These are phyloP conservation scores for Botryosphaeria agaves DNA, from an alignment of 2,329 filamentous ascomycete genomes.

Conservation along the genomic window DNA sequence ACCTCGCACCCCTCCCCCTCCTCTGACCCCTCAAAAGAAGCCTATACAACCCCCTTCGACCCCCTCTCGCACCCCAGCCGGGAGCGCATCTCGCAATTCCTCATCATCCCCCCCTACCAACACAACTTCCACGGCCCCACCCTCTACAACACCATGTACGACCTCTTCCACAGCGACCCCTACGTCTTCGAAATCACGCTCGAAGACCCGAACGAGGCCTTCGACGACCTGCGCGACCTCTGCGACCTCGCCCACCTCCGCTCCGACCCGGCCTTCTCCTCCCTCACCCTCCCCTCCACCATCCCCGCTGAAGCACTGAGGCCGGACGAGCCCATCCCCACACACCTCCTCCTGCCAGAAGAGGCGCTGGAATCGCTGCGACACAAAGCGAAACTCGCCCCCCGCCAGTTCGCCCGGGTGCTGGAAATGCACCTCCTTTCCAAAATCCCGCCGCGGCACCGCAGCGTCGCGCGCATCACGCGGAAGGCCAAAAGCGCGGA, in stretches of 20 bases:
- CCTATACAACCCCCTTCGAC: slow-evolving; percentile 8
- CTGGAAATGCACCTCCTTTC: slow-evolving; percentile 58
- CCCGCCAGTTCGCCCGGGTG: slow-evolving; percentile 58
- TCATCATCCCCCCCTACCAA: slow-evolving; percentile 81
- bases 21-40: slow-evolving; percentile 2
- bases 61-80: slow-evolving; percentile 50
- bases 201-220: slow-evolving; percentile 81
- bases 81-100: slow-evolving; percentile 78
- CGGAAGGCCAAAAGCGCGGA: slow-evolving; percentile 29
- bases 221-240: slow-evolving; percentile 63
- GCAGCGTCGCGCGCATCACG: slow-evolving; percentile 25
- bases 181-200: slow-evolving; percentile 74
- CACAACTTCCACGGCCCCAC: slow-evolving; percentile 59
- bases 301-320: slow-evolving; percentile 34
- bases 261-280: slow-evolving; percentile 37
- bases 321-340: slow-evolving; percentile 30
- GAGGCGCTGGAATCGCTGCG: slow-evolving; percentile 39
- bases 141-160: slow-evolving; percentile 68
- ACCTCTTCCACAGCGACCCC: slow-evolving; percentile 45
- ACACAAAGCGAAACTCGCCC: slow-evolving; percentile 49
- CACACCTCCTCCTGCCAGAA: slow-evolving; percentile 38
- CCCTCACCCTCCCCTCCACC: slow-evolving; percentile 33
- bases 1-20: not conserved
- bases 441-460: slow-evolving; percentile 33
- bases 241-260: slow-evolving; percentile 53